Conservation (phyloP, 2,329 filamentous ascomycete genomes). For the Alternaria ventricosa region DNA sequence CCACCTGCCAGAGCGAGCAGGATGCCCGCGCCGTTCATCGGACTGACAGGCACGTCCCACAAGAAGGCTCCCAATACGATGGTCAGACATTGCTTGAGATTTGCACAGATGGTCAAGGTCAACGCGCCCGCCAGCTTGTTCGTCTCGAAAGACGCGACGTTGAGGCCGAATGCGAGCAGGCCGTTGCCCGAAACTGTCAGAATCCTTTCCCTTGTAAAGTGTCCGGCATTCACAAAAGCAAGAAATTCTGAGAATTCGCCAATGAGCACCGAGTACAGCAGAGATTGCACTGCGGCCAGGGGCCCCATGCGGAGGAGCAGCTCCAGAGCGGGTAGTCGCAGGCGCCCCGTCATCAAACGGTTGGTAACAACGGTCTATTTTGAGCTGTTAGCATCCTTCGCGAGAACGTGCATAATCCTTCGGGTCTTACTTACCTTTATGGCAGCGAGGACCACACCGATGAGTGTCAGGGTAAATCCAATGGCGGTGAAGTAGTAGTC, state of each 20-base stretch:
- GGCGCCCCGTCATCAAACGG: constrained; percentile 5
- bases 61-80: constrained; percentile 1
- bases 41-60: constrained; percentile 5
- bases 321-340: constrained; percentile 3
- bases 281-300: constrained; percentile 3
- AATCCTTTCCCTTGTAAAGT: not conserved
- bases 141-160: constrained; percentile 3
- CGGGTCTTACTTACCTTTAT: not conserved
- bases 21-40: constrained; percentile 4
- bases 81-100: constrained; percentile 5
- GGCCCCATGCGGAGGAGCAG: constrained; percentile 5
- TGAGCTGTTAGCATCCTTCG: not conserved
- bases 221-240: not conserved
- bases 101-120: constrained; percentile 4
- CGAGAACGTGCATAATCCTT: not conserved
- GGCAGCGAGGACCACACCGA: constrained; percentile 3
- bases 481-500: constrained; percentile 4
- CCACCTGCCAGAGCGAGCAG: constrained; percentile 1
- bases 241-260: constrained; percentile 4
- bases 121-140: constrained; percentile 6
- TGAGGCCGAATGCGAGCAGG: not conserved
- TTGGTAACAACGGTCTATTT: constrained; percentile 4
- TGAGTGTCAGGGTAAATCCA: constrained; percentile 1
- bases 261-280: constrained; percentile 4
- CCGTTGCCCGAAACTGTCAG: not conserved